phyloP scores from a whole-genome alignment of 495 filamentous ascomycete species.

The Lichina pygmaea region DNA sequence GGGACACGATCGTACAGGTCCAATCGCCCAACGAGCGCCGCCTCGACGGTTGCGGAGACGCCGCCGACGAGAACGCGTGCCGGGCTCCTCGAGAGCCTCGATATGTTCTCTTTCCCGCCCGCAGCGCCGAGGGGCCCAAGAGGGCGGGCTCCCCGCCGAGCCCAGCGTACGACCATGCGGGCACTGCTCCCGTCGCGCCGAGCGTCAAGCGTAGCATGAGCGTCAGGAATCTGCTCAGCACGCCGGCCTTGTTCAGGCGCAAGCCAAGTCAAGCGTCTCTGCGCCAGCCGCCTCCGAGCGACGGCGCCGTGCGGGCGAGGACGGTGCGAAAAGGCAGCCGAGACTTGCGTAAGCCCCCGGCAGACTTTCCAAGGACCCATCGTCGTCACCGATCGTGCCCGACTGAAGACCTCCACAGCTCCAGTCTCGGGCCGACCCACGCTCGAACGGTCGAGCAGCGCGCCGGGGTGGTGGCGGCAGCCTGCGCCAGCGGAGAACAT shows the following conservation, averaged over 20 bases:
- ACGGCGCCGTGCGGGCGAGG: neutral
- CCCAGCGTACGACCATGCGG: neutral
- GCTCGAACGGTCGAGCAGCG: slow-evolving; percentile 37
- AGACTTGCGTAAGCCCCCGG: slow-evolving; percentile 2
- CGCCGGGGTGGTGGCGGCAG: slow-evolving; percentile 16
- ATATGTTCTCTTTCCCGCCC: neutral
- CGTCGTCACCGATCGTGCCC: slow-evolving; percentile 3
- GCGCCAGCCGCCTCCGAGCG: neutral
- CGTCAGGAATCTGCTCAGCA: neutral
- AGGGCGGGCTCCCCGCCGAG: neutral
- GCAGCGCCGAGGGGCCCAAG: neutral
- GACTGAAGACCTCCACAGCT: slow-evolving; percentile 20
- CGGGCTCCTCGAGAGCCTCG: neutral
- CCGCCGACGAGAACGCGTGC: too few species aligned
- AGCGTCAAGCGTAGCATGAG: neutral
- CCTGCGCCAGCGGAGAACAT: slow-evolving; percentile 13
- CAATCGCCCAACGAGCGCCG: too few species aligned
- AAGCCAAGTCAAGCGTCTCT: neutral
- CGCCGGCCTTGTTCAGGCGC: neutral
- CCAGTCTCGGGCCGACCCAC: slow-evolving; percentile 46
- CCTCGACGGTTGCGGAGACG: too few species aligned
- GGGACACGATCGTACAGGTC: too few species aligned
- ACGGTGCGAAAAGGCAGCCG: neutral
- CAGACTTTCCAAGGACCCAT: neutral
- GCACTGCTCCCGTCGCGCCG: neutral